Conservation (phyloP, 2,329 filamentous ascomycete genomes). For the Arthrobotrys sphaeroides region DNA sequence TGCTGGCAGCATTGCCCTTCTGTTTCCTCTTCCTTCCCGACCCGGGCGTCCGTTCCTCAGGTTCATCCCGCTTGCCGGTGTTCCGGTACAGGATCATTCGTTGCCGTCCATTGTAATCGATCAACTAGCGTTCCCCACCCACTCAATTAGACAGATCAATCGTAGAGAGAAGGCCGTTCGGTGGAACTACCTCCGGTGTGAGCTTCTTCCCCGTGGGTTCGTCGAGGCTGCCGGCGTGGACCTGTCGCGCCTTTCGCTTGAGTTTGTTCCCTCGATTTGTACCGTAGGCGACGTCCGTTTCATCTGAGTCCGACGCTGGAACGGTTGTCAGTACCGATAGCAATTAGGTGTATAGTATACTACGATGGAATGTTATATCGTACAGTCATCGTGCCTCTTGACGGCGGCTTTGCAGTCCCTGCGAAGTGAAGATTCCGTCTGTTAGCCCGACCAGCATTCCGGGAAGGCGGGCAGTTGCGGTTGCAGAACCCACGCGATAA, state of each 20-base stretch:
- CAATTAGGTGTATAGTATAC: neutral
- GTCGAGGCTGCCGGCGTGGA: conserved; percentile 75
- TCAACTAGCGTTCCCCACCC: too few relatives aligned
- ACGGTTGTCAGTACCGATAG: neutral
- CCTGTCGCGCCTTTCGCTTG: conserved; percentile 77
- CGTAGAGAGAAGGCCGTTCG: neutral
- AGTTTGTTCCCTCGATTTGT: conserved; percentile 82
- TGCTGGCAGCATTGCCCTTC: conserved; percentile 22
- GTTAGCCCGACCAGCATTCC: conserved; percentile 12
- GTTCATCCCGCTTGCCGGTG: conserved; percentile 45
- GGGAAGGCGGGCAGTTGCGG: neutral
- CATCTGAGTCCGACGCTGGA: conserved; percentile 80
- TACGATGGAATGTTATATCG: neutral
- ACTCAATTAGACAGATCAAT: conserved; percentile 17
- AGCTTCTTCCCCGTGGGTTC: conserved; percentile 72
- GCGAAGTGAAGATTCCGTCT: neutral
- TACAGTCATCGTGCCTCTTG: conserved; percentile 54
- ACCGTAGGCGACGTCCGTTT: conserved; percentile 71
- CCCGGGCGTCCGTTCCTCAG: conserved; percentile 30
- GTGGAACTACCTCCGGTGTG: conserved; percentile 74
- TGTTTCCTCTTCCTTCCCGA: conserved; percentile 53
- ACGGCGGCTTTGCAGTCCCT: conserved; percentile 58
- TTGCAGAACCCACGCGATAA: conserved; percentile 55
- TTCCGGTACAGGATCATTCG: conserved; percentile 77
- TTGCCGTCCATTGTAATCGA: conserved; percentile 77